Conservation (phyloP, 257 asterid species). For the Plantago ovata region DNA sequence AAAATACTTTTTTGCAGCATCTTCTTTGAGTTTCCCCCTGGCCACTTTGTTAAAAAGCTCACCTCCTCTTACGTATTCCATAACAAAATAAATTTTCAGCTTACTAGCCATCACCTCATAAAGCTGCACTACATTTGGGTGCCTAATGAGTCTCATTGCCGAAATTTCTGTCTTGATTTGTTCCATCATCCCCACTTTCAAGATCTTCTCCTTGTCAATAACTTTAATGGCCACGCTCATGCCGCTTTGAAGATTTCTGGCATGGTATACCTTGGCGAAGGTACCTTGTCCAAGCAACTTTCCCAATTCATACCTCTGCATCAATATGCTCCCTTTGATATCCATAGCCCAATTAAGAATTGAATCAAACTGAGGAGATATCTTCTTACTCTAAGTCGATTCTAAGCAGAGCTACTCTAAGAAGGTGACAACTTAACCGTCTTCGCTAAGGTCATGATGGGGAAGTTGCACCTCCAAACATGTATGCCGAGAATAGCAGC, state of each 20-base stretch:
- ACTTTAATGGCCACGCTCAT: slow-evolving; percentile 68
- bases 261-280: slow-evolving; percentile 82
- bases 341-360: slow-evolving; percentile 44
- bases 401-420: neutral
- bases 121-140: slow-evolving; percentile 49
- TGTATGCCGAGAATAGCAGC: slow-evolving; percentile 12
- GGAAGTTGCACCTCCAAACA: slow-evolving; percentile 26
- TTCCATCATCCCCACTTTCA: slow-evolving; percentile 48
- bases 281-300: slow-evolving; percentile 85
- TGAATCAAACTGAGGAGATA: slow-evolving; percentile 4
- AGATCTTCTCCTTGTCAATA: slow-evolving; percentile 44
- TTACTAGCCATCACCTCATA: slow-evolving; percentile 53
- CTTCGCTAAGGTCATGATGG: slow-evolving; percentile 47
- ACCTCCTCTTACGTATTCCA: slow-evolving; percentile 49
- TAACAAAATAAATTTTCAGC: slow-evolving; percentile 44
- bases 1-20: slow-evolving; percentile 35
- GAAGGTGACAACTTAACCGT: slow-evolving; percentile 42
- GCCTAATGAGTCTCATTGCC: slow-evolving; percentile 42
- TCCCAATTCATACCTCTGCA: slow-evolving; percentile 71
- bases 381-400: slow-evolving; percentile 7
- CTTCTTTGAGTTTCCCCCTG: slow-evolving; percentile 42
- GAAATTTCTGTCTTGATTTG: slow-evolving; percentile 50
- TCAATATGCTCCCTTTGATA: slow-evolving; percentile 39
- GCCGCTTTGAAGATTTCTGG: slow-evolving; percentile 46
- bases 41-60: slow-evolving; percentile 43